Percentiles rank a stretch among this genome's conserved stretches.
Evolutionary conservation across 2,329 filamentous ascomycete species (phyloP).

Genomic region (Monosporascus sp.): DNA sequence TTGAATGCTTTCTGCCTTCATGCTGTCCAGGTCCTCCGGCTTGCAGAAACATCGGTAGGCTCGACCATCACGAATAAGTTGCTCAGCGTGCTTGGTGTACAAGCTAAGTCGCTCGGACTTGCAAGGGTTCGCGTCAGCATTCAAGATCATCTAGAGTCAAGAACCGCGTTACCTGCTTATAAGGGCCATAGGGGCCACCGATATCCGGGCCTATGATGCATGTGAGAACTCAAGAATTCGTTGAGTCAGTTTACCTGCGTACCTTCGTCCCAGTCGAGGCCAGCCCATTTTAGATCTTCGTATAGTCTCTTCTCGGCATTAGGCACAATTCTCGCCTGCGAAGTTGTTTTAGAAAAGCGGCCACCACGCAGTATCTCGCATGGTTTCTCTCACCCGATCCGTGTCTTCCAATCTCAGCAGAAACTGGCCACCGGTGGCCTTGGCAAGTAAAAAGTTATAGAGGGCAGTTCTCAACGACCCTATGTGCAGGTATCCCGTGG

Average conservation of each 20-base stretch:
- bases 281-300: constrained; percentile 81
- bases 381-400: constrained; percentile 62
- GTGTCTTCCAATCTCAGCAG: constrained; percentile 91
- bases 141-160: neutral
- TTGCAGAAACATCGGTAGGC: constrained; percentile 95
- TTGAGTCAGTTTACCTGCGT: constrained; percentile 4
- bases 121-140: constrained; percentile 2
- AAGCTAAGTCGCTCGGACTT: constrained; percentile 73
- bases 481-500: constrained; percentile 88
- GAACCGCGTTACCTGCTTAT: constrained; percentile 60
- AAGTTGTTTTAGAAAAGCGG: constrained; percentile 5
- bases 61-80: constrained; percentile 63
- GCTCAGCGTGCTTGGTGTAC: constrained; percentile 66
- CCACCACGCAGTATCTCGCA: neutral
- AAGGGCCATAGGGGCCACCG: constrained; percentile 78
- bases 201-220: constrained; percentile 61
- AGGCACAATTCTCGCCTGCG: constrained; percentile 70
- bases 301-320: constrained; percentile 76
- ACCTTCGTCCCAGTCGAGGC: constrained; percentile 91
- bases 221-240: constrained; percentile 11
- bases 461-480: constrained; percentile 87
- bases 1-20: constrained; percentile 58
- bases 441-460: constrained; percentile 93
- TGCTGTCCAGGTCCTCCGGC: constrained; percentile 60
- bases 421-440: constrained; percentile 83